Conservation (phyloP, 129 eudicot genomes). For the Oenanthe sinensis region DNA sequence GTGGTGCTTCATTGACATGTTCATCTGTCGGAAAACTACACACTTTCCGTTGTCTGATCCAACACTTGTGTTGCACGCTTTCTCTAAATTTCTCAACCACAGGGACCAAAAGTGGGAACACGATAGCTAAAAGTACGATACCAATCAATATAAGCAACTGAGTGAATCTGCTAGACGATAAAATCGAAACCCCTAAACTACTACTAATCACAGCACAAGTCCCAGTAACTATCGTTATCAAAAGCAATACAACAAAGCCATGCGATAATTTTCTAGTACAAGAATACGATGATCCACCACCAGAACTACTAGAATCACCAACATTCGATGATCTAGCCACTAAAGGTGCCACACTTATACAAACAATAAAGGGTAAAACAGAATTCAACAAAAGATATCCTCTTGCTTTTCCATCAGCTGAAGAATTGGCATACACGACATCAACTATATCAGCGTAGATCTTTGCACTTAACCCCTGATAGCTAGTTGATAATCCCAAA, state of each 20-base stretch:
- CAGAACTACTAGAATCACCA: constrained; percentile 1
- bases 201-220: constrained; percentile 44
- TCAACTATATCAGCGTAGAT: constrained; percentile 50
- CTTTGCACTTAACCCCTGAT: constrained; percentile 68
- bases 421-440: constrained; percentile 20
- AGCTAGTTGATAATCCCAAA: constrained; percentile 69
- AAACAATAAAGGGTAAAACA: constrained; percentile 50
- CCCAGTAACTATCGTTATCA: constrained; percentile 58
- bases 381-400: constrained; percentile 57
- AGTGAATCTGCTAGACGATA: constrained; percentile 2
- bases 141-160: constrained; percentile 27
- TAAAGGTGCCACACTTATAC: constrained; percentile 33
- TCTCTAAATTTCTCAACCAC: constrained; percentile 44
- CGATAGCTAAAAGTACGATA: constrained; percentile 31
- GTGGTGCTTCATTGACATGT: not conserved
- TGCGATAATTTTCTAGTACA: constrained; percentile 23
- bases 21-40: constrained; percentile 20
- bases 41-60: constrained; percentile 40
- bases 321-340: constrained; percentile 27
- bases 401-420: constrained; percentile 26
- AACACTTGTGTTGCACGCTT: constrained; percentile 38
- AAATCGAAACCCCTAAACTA: constrained; percentile 26
- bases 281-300: not conserved
- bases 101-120: constrained; percentile 58
- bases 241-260: constrained; percentile 52